phyloP scores from a whole-genome alignment of 257 asterid genomes.

The Catharanthus roseus region DNA sequence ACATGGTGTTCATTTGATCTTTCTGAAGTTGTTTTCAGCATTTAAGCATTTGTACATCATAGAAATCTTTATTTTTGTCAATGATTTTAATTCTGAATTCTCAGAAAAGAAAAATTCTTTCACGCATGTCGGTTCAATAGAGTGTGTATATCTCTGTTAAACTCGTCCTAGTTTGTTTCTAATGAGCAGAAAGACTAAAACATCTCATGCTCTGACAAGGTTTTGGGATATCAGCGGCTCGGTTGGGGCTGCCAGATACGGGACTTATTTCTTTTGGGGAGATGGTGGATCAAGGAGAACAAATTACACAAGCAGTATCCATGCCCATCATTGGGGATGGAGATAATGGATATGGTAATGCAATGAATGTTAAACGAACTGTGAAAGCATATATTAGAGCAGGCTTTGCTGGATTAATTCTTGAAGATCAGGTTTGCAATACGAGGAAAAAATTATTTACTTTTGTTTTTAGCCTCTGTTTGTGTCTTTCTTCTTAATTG shows the following conservation, averaged over 20 bases:
- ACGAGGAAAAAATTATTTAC: not conserved
- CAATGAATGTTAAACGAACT: slow-evolving; percentile 95
- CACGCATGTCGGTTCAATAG: not conserved
- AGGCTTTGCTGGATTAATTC: slow-evolving; percentile 89
- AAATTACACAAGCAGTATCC: slow-evolving; percentile 70
- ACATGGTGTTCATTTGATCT: not conserved
- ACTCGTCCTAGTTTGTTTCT: not conserved
- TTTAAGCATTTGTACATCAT: not conserved
- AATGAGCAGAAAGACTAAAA: slow-evolving; percentile 13
- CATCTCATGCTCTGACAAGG: slow-evolving; percentile 41
- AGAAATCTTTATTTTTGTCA: not conserved
- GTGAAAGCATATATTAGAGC: slow-evolving; percentile 76
- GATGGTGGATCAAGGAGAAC: slow-evolving; percentile 84
- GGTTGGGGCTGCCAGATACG: slow-evolving; percentile 83
- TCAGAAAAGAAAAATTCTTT: not conserved
- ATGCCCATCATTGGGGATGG: slow-evolving; percentile 93
- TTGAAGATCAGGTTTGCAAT: slow-evolving; percentile 81
- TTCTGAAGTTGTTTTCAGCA: not conserved
- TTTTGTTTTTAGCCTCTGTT: not conserved
- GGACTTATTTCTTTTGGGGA: slow-evolving; percentile 89
- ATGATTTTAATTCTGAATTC: not conserved
- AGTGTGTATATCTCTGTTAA: not conserved
- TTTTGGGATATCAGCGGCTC: slow-evolving; percentile 89
- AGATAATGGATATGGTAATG: slow-evolving; percentile 93
- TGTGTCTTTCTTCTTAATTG: not conserved